Base-by-base conservation (phyloP, 2,329 filamentous ascomycete genomes). In the Penicillium brevicompactum region DNA sequence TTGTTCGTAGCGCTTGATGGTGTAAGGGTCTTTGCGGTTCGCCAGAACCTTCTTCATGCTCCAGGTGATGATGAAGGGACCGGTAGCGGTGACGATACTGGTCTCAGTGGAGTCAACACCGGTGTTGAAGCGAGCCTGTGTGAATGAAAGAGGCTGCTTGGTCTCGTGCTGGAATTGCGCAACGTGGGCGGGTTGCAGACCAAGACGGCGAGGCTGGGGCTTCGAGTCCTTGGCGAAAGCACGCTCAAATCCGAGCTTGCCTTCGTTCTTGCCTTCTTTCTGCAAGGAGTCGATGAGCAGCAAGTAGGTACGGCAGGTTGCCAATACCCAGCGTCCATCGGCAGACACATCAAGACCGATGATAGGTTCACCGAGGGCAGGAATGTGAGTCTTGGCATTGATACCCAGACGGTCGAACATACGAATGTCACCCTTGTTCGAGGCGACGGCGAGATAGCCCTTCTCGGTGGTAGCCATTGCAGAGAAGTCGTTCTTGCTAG, bases 131-230 rank as follows among this genome's bases (percentile, higher is more conserved):
- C 89, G 91, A 47, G 94, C 94, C 0, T 90, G 86, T 0, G 93
- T 97, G 75, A 99, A 99, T 1, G 87, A 83, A 10, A 99, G 83
- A 0, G 90, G 87, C 56, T 88, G 87, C 65, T 91, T 90, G 2
- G 94, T 99, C 76, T 99, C 94, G 74, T 97, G 91, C 71, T 95
- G 91, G 80, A 99, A 97, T 71, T 99, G 94, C 0, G 94, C 94
- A 27, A 97, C 91, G 72, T 99, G 94, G 57, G 90, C 87, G 0
- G 94, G 94, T 6, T 89, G 92, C 37, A 99, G 83, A 11, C 88
- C 91, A 10, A 99, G 85, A 64, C 94, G 91, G 51, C 91, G 89
- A 34, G 94, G 94, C 67, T 96, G 91, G 2, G 94, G 94, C 75
- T 99, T 99, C 18, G 87, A 84, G 71, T 97, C 92, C 63, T 96